Evolutionary conservation across 306 rosid genomes (phyloP), one percentile per base, ranked within the genome.

Genomic region (Luffa aegyptiaca): DNA sequence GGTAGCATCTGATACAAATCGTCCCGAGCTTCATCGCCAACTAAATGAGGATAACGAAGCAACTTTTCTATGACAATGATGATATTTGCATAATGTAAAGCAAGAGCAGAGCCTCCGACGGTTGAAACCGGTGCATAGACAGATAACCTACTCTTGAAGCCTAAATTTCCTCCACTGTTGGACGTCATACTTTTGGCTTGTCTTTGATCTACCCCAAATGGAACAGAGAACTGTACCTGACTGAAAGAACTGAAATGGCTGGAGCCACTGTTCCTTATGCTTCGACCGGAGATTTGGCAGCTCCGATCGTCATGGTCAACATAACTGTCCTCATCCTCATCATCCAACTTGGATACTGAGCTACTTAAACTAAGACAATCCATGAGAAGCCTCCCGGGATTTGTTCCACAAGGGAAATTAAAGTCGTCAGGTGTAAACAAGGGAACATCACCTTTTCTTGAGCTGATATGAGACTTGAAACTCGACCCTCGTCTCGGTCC

Each of bases 1-100:
- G 99, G 97, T 63, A 95, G 86, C 97, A 95, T 93, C 83, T 88
- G 96, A 82, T 93, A 95, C 75, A 95, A 86, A 86, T 95, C 92
- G 36, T 90, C 97, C 81, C 97, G 83, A 21, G 99, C 97, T 85
- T 95, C 99, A 45, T 95, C 99, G 0, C 99, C 96, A 1, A 95
- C 92, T 37, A 95, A 81, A 85, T 95, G 96, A 12, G 99, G 97
- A 80, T 90, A 95, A 36, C 91, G 89, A 81, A 93, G 97, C 81
- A 95, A 82, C 86, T 95, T 95, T 84, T 95, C 97, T 5, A 91
- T 87, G 57, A 95, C 94, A 70, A 89, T 90, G 68, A 93, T 88
- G 45, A 93, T 90, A 86, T 95, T 95, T 33, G 99, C 97, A 87
- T 95, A 95, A 85, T 95, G 99, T 87, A 95, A 83, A 64, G 97